These are phyloP conservation scores for Suillus luteus DNA, from an alignment of 768 basidiomycete species.

Conservation along the genomic window DNA sequence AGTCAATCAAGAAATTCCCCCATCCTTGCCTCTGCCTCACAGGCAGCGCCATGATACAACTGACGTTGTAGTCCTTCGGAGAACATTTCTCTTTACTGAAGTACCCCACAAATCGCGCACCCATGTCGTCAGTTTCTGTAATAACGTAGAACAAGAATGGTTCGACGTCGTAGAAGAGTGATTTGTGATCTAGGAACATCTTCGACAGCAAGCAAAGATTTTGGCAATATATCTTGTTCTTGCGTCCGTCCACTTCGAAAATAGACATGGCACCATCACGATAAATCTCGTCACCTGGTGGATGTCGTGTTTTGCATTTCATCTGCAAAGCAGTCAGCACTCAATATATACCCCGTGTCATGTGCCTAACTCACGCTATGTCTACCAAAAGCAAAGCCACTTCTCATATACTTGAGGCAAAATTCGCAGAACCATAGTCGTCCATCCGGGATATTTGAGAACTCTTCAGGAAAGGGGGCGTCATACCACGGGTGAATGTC, in stretches of 20 bases:
- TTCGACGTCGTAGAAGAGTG: conserved; percentile 98
- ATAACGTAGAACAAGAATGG: conserved; percentile 99
- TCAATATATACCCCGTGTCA: conserved; percentile 13
- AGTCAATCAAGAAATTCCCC: conserved; percentile 97
- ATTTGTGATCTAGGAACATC: conserved; percentile 99
- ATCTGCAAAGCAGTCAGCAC: conserved; percentile 49
- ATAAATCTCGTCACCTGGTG: conserved; percentile 98
- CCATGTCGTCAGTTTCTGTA: conserved; percentile 86
- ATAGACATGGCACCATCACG: conserved; percentile 86
- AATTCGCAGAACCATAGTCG: conserved; percentile 97
- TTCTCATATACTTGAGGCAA: conserved; percentile 98
- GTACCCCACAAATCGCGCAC: conserved; percentile 95
- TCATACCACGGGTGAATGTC: conserved; percentile 99
- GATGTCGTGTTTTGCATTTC: conserved; percentile 94
- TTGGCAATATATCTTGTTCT: conserved; percentile 99
- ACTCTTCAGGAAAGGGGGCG: conserved; percentile 98
- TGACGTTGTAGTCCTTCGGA: conserved; percentile 94
- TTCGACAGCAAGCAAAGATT: conserved; percentile 96
- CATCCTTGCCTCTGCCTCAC: conserved; percentile 93
- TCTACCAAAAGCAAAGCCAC: conserved; percentile 78
- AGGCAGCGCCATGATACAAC: conserved; percentile 99
- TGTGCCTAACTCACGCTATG: conserved; percentile 65
- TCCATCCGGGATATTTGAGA: conserved; percentile 88
- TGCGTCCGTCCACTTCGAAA: conserved; percentile 97
- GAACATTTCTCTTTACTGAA: conserved; percentile 99